Percentiles rank a stretch among this genome's conserved stretches.
phyloP scores from a whole-genome alignment of 78 protist genomes.

The Goniomonas avonlea region DNA sequence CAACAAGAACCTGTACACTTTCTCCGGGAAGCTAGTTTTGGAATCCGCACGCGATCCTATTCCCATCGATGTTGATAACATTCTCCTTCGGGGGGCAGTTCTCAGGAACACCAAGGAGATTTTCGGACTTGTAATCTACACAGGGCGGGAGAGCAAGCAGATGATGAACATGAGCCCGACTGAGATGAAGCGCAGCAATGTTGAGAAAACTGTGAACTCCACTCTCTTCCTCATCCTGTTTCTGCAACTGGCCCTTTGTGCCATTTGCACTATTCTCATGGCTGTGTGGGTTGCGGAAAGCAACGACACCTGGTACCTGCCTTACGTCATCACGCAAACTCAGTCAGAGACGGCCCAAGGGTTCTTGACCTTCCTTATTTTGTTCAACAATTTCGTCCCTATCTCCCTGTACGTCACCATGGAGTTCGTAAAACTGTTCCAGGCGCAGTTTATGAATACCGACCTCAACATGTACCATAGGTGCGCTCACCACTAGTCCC shows the following conservation, averaged over 20 bases:
- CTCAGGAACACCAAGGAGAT: slow-evolving; percentile 17
- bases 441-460: neutral
- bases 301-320: slow-evolving; percentile 4
- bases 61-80: neutral
- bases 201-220: neutral
- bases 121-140: slow-evolving; percentile 38
- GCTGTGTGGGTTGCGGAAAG: neutral
- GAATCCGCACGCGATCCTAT: neutral
- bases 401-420: slow-evolving; percentile 35
- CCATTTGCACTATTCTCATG: neutral
- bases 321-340: neutral
- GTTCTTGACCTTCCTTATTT: slow-evolving; percentile 7
- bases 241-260: neutral
- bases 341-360: neutral
- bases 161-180: slow-evolving; percentile 23
- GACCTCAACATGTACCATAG: slow-evolving; percentile 42
- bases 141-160: slow-evolving; percentile 46
- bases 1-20: slow-evolving; percentile 4
- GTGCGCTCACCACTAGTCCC: too few relatives aligned
- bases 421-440: neutral
- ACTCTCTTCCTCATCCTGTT: neutral
- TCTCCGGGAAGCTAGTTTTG: neutral
- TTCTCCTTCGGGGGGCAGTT: slow-evolving; percentile 23
- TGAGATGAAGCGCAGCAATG: neutral
- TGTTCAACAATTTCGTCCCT: slow-evolving; percentile 33